Evolutionary conservation across 148 eudicot genomes (phyloP), one percentile per base, ranked within the genome.

Genomic region (Agrostemma githago): DNA sequence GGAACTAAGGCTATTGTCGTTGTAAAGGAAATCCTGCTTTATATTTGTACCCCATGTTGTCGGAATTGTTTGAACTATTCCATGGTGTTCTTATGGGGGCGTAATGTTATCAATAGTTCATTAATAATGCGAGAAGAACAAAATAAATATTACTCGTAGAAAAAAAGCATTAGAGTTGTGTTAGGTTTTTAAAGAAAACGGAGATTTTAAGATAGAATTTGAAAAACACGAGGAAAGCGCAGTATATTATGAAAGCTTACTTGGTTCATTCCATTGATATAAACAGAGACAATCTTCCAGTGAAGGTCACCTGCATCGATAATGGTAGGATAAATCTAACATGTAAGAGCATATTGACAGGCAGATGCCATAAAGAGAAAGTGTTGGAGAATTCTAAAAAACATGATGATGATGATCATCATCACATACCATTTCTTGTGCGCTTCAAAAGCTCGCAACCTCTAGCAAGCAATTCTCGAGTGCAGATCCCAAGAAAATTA

Each of bases 221-320:
- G 14, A 48, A 8, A 10, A 51, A 51, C 46, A 51, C 8, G 14
- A 51, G 56, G 14, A 51, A 51, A 51, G 9, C 56, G 4, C 56
- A 15, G 11, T 51, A 51, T 26, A 26, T 26, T 26, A 26, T 26
- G 34, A 44, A 21, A 56, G 20, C 74, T 64, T 68, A 91, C 98
- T 89, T 95, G 93, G 43, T 89, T 90, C 83, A 69, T 56, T 70
- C 79, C 74, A 80, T 90, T 92, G 76, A 95, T 85, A 73, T 95
- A 95, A 60, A 95, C 96, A n/a, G 97, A 95, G 63, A 95, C 96
- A 61, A 90, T 77, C 77, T 95, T 95, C 98, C 96, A 92, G 75
- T 95, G 98, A 72, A 95, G 93, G 81, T 95, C 98, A 61, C 96
- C 98, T 95, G 86, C 84, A 79, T 26, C 41, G 34, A 66, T 51